Conservation (phyloP, 768 basidiomycete species). For the Candolleomyces efflorescens region DNA sequence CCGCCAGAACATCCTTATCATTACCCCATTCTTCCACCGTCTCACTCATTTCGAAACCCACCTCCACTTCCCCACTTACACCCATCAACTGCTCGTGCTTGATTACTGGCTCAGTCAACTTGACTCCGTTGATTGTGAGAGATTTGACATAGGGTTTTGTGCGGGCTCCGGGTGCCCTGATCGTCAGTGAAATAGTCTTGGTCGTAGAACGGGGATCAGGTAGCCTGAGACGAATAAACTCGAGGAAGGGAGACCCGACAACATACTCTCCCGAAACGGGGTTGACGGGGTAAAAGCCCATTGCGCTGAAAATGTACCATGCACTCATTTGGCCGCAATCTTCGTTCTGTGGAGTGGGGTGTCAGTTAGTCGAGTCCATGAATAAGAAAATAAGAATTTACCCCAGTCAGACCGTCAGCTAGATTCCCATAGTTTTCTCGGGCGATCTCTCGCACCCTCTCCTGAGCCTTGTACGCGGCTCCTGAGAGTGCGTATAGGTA, state of each 20-base stretch:
- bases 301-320: conserved; percentile 79
- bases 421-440: conserved; percentile 60
- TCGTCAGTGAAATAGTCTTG: conserved; percentile 33
- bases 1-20: no score
- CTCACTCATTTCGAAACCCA: conserved; percentile 65
- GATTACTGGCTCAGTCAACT: conserved; percentile 44
- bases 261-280: conserved; percentile 74
- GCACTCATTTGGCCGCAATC: conserved; percentile 92
- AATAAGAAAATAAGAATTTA: conserved; percentile 28
- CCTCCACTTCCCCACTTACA: conserved; percentile 12
- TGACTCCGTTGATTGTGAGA: conserved; percentile 50
- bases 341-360: conserved; percentile 55
- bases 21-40: conserved; percentile 28
- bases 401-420: conserved; percentile 67
- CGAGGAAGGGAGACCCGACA: conserved; percentile 61
- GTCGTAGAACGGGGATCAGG: conserved; percentile 30
- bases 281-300: conserved; percentile 85
- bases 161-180: conserved; percentile 54
- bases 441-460: conserved; percentile 64
- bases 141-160: conserved; percentile 58
- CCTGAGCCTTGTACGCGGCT: conserved; percentile 66
- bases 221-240: conserved; percentile 50
- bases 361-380: no score
- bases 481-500: conserved; percentile 76
- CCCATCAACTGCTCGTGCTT: conserved; percentile 30